Percentiles rank a stretch among this genome's conserved stretches.
Conservation (phyloP, 805 yeast genomes). For the Naumovozyma baii region DNA sequence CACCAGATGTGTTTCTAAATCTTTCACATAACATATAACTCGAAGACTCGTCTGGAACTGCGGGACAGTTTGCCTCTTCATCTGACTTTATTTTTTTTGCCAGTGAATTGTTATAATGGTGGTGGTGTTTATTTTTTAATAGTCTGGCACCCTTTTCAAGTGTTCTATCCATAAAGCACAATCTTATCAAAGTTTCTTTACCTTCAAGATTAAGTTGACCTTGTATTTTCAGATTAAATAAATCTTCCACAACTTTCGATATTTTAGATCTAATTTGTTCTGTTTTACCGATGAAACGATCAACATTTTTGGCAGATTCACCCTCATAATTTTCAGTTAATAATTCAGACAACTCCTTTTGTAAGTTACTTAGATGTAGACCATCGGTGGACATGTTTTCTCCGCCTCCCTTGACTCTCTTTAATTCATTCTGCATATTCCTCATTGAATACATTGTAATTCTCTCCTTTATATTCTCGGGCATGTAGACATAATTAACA, state of each 20-base stretch:
- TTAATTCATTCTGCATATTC: conserved; percentile 58
- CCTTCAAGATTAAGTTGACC: conserved; percentile 58
- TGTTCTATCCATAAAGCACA: conserved; percentile 63
- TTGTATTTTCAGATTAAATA: conserved; percentile 47
- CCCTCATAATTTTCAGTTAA: conserved; percentile 34
- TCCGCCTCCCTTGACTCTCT: conserved; percentile 10
- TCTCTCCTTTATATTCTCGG: conserved; percentile 49
- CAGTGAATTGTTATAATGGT: not conserved
- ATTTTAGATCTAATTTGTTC: conserved; percentile 32
- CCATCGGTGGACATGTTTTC: conserved; percentile 6
- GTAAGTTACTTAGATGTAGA: conserved; percentile 51
- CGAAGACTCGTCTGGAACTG: not conserved
- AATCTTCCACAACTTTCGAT: conserved; percentile 42
- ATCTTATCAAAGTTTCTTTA: conserved; percentile 64
- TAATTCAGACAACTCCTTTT: conserved; percentile 34
- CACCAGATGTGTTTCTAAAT: conserved; percentile 2
- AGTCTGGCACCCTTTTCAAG: conserved; percentile 44
- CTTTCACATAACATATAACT: not conserved
- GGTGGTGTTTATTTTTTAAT: conserved; percentile 23
- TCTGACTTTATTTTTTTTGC: not conserved
- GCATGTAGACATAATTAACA: conserved; percentile 48
- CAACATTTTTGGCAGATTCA: conserved; percentile 20
- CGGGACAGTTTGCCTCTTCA: not conserved
- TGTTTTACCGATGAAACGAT: conserved; percentile 33
- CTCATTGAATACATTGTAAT: conserved; percentile 72